Base-by-base conservation (phyloP, 2,329 filamentous ascomycete species). In the Basipetospora chlamydospora region DNA sequence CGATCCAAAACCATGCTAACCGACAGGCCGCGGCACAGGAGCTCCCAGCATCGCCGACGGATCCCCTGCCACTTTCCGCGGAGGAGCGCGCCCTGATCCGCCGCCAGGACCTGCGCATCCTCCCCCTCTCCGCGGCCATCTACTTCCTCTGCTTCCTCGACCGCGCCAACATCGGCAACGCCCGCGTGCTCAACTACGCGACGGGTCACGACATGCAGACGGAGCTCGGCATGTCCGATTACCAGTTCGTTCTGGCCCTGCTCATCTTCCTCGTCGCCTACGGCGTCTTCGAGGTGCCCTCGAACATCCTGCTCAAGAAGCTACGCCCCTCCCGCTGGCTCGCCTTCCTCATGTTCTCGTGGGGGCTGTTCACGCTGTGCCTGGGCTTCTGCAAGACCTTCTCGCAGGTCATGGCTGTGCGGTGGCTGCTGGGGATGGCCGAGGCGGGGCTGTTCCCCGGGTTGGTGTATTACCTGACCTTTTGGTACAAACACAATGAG, bases 401-500 rank as follows among this genome's bases (percentile, higher is more conserved):
- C 47, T 65, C 56, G 3, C 67, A 69, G 8, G 60, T 86, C n/a
- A 66, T 80, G 2, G 77, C 64, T 6, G 74, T 78, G 42, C 71
- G 80, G 5, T 65, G 85, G 18, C 51, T 85, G 7, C 63, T 86
- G 0, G 80, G 80, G 4, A 60, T 71, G 5, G 70, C 79, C 28
- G 80, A 86, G 55, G 79, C 77, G 4, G 80, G 79, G 0, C 56
- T 84, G 1, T 83, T 83, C 42, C 76, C 76, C 0, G 76, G 77
- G 0, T 56, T 82, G 44, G 69, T 73, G 0, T 60, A 74, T 53
- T 83, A 82, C 45, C 59, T 86, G 33, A 84, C 80, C 0, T 73
- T 83, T 42, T 85, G 81, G 66, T 86, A 86, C 53, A 74, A 68
- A 30, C 71, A 73, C 44, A 66, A 72, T 13, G 80, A 86, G 55